Conservation (phyloP, 257 asterid genomes). For the Thymus mandschuricus region DNA sequence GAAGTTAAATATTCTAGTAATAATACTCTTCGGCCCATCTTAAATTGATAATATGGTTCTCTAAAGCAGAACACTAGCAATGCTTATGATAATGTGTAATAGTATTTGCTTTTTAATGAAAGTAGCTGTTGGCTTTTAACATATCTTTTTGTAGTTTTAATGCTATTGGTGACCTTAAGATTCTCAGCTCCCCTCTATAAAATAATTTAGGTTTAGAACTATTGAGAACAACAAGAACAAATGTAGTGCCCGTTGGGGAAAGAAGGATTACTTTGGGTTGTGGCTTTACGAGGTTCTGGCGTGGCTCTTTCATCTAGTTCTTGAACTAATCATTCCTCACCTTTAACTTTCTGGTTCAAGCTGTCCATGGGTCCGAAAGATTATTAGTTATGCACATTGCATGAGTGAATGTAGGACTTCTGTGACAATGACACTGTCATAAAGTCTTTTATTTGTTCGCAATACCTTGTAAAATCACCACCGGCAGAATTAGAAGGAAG, state of each 20-base stretch:
- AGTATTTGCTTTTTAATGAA: not conserved
- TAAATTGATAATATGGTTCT: not conserved
- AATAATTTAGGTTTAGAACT: not conserved
- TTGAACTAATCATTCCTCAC: not conserved
- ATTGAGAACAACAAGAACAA: not conserved
- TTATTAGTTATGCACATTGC: not conserved
- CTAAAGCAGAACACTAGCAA: not conserved
- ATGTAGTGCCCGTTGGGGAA: not conserved
- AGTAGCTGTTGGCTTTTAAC: slow-evolving; percentile 1
- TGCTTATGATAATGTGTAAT: slow-evolving; percentile 2
- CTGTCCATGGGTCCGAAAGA: not conserved
- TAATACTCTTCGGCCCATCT: not conserved
- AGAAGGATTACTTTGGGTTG: not conserved
- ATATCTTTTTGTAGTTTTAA: not conserved
- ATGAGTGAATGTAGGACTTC: not conserved
- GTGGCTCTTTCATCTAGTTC: not conserved
- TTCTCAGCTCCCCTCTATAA: not conserved
- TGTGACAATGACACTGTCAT: not conserved
- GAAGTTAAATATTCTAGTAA: not conserved
- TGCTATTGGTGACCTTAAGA: too few species aligned
- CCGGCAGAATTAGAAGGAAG: not conserved
- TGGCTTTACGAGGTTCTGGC: not conserved
- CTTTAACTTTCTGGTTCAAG: not conserved
- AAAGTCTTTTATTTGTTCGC: not conserved
- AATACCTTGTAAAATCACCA: slow-evolving; percentile 1